Conservation (phyloP, 2,329 filamentous ascomycete species). For the Zymoseptoria ardabiliae region DNA sequence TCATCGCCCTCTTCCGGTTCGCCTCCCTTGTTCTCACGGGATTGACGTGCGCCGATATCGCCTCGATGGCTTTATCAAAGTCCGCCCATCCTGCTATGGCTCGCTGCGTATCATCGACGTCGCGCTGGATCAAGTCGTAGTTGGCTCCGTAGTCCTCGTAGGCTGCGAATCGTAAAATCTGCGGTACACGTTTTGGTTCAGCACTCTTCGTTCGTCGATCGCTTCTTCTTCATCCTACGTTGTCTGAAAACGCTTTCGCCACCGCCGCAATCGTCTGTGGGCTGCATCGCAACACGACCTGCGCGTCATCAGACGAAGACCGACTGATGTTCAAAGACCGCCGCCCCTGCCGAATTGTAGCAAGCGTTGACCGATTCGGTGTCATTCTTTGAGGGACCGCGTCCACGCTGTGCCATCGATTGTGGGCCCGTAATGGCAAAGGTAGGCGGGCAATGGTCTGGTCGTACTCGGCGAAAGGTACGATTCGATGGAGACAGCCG, state of each 20-base stretch:
- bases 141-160: slow-evolving; percentile 92
- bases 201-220: slow-evolving; percentile 34
- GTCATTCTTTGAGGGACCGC: slow-evolving; percentile 32
- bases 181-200: slow-evolving; percentile 28
- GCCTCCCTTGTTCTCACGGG: slow-evolving; percentile 59
- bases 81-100: slow-evolving; percentile 66
- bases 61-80: slow-evolving; percentile 80
- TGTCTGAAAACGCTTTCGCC: slow-evolving; percentile 46
- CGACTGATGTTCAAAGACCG: slow-evolving; percentile 42
- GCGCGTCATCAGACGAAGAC: slow-evolving; percentile 31
- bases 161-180: slow-evolving; percentile 75
- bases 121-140: slow-evolving; percentile 76
- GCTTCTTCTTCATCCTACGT: slow-evolving; percentile 33
- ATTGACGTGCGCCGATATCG: slow-evolving; percentile 65
- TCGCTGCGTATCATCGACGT: slow-evolving; percentile 62
- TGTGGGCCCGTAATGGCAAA: slow-evolving; percentile 33
- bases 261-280: slow-evolving; percentile 48
- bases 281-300: slow-evolving; percentile 39
- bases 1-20: slow-evolving; percentile 66
- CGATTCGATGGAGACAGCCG: slow-evolving; percentile 60
- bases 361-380: slow-evolving; percentile 19
- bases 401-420: slow-evolving; percentile 44
- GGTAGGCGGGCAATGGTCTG: slow-evolving; percentile 20
- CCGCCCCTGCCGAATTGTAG: slow-evolving; percentile 30
- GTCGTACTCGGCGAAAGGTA: slow-evolving; percentile 56